Evolutionary conservation across 176 grass and related monocot species (phyloP).

Genomic region (Rhynchospora breviuscula): DNA sequence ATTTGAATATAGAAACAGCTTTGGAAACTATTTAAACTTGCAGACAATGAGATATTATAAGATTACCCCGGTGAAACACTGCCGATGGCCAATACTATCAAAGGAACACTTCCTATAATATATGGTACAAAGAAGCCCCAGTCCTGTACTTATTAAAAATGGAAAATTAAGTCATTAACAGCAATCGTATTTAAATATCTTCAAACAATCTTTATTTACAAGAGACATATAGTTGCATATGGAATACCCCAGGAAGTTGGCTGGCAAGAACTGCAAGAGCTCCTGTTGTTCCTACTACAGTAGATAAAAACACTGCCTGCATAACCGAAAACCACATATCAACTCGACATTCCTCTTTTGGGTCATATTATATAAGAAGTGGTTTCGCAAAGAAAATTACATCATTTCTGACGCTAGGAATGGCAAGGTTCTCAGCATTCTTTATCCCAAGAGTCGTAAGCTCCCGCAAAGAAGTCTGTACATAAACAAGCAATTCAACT

Average conservation of each 20-base stretch:
- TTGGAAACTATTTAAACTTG: background rate
- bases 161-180: background rate
- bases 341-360: background rate
- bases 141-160: constrained; percentile 40
- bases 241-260: constrained; percentile 80
- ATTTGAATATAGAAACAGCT: background rate
- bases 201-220: background rate
- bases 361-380: background rate
- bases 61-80: constrained; percentile 80
- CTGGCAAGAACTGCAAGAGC: constrained; percentile 75
- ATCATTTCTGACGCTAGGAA: constrained; percentile 90
- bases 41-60: background rate
- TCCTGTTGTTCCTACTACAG: constrained; percentile 66
- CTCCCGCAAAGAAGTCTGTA: constrained; percentile 84
- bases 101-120: constrained; percentile 77
- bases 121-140: constrained; percentile 99
- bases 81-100: constrained; percentile 75
- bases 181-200: background rate
- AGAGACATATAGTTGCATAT: background rate
- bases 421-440: constrained; percentile 92
- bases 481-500: constrained; percentile 9
- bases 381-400: constrained; percentile 25
- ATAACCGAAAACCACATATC: constrained; percentile 3
- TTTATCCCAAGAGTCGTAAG: constrained; percentile 78
- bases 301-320: constrained; percentile 91